A percentile compares a stretch with the other conserved stretches of the same genome.
These are phyloP conservation scores for Neoarthrinium moseri DNA, from an alignment of 2,329 filamentous ascomycete species.

Conservation along the genomic window DNA sequence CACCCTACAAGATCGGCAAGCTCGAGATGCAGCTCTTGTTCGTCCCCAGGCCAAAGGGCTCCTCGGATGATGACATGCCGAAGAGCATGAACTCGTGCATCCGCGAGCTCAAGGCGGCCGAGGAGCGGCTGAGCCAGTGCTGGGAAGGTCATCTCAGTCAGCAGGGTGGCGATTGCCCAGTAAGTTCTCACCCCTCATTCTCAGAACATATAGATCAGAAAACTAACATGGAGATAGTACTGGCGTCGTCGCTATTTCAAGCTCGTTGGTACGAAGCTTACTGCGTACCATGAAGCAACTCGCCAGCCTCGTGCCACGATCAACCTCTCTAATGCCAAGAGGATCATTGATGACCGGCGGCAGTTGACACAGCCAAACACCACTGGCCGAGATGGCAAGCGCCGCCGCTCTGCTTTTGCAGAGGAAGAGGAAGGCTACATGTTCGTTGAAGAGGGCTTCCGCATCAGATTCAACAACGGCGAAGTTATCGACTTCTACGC, in stretches of 20 bases:
- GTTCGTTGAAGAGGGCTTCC: constrained; percentile 99
- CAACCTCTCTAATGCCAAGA: constrained; percentile 88
- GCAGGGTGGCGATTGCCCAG: constrained; percentile 95
- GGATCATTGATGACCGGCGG: constrained; percentile 88
- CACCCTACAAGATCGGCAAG: constrained; percentile 96
- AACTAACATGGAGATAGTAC: constrained; percentile 62
- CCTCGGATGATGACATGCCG: constrained; percentile 92
- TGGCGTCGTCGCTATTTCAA: constrained; percentile 99
- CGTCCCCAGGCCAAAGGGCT: constrained; percentile 85
- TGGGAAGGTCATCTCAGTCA: constrained; percentile 92
- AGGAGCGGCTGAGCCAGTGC: constrained; percentile 72
- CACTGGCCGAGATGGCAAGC: constrained; percentile 70
- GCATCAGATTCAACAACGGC: constrained; percentile 96
- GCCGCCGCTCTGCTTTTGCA: constrained; percentile 91
- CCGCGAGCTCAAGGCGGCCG: constrained; percentile 87
- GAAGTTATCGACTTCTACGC: constrained; percentile 99
- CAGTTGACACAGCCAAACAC: constrained; percentile 82
- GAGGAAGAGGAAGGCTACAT: constrained; percentile 99
- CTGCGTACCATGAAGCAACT: constrained; percentile 93
- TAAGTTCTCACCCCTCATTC: constrained; percentile 51
- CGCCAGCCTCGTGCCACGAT: constrained; percentile 95
- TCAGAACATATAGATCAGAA: constrained; percentile 3
- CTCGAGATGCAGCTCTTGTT: constrained; percentile 92
- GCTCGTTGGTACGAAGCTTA: constrained; percentile 84
- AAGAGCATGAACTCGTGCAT: constrained; percentile 99